These are phyloP conservation scores for Apiosordaria backusii DNA, from an alignment of 495 filamentous ascomycete genomes.

Conservation along the genomic window DNA sequence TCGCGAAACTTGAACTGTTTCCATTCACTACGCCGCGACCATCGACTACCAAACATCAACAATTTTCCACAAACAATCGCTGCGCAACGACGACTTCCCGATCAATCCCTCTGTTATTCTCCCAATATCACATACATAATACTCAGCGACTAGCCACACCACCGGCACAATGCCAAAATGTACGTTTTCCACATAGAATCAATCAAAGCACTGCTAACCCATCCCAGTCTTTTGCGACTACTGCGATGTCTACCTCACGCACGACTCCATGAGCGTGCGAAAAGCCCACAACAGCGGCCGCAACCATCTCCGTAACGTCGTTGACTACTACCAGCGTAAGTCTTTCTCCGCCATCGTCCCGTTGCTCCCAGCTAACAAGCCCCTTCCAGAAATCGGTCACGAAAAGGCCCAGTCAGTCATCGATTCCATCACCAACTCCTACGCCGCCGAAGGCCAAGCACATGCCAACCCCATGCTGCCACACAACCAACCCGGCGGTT, in stretches of 20 bases:
- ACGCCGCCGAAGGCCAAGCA: constrained; percentile 87
- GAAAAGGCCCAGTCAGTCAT: constrained; percentile 98
- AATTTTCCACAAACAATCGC: background rate
- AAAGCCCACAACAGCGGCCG: constrained; percentile 96
- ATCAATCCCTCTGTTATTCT: background rate
- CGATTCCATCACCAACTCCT: constrained; percentile 92
- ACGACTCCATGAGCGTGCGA: constrained; percentile 99
- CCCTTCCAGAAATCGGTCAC: constrained; percentile 79
- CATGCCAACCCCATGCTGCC: constrained; percentile 74
- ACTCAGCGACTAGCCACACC: background rate
- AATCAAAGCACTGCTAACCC: constrained; percentile 15
- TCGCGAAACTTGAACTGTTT: constrained; percentile 19
- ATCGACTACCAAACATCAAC: background rate
- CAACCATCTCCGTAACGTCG: constrained; percentile 94
- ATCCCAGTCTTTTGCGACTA: constrained; percentile 74
- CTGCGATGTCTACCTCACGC: constrained; percentile 99
- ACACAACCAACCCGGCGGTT: constrained; percentile 56
- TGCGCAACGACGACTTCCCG: background rate
- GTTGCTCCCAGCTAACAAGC: background rate
- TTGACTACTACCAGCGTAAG: constrained; percentile 96
- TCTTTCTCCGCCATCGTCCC: constrained; percentile 13
- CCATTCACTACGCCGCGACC: background rate
- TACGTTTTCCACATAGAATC: constrained; percentile 20
- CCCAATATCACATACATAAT: background rate
- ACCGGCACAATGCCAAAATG: constrained; percentile 41